phyloP scores from a whole-genome alignment of 1,284 basidiomycete species.

The Irpex sp. region DNA sequence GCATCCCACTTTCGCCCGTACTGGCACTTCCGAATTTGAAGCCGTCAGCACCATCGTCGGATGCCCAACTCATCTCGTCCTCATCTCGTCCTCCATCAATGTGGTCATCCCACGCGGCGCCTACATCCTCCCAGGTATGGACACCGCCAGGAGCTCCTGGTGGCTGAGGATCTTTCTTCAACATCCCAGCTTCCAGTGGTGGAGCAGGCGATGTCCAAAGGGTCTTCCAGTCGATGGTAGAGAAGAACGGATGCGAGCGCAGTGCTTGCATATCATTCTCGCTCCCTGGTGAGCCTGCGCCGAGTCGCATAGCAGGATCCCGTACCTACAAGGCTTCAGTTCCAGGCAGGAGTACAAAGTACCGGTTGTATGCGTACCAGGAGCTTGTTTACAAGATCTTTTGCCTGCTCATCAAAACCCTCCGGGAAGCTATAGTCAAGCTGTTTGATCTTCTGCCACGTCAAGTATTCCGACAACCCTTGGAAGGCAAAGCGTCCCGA shows the following conservation, averaged over 20 bases:
- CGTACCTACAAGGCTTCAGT: slow-evolving; percentile 43
- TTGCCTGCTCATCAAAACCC: slow-evolving; percentile 65
- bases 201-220: slow-evolving; percentile 74
- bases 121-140: slow-evolving; percentile 47
- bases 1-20: slow-evolving; percentile 3
- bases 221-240: slow-evolving; percentile 61
- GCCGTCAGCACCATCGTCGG: slow-evolving; percentile 36
- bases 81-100: slow-evolving; percentile 27
- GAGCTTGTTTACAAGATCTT: slow-evolving; percentile 63
- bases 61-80: slow-evolving; percentile 45
- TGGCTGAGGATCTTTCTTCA: slow-evolving; percentile 41
- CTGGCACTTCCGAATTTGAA: slow-evolving; percentile 20
- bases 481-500: slow-evolving; percentile 91
- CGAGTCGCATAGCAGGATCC: slow-evolving; percentile 70
- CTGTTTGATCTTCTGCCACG: slow-evolving; percentile 76
- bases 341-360: slow-evolving; percentile 5
- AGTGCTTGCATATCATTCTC: slow-evolving; percentile 54
- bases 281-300: slow-evolving; percentile 51
- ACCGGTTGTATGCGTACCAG: slow-evolving; percentile 41
- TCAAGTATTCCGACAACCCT: slow-evolving; percentile 81
- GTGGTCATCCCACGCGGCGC: slow-evolving; percentile 52
- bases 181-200: slow-evolving; percentile 49
- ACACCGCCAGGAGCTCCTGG: slow-evolving; percentile 20
- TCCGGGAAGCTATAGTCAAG: slow-evolving; percentile 73
- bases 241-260: slow-evolving; percentile 77